Conservation (phyloP, 2,329 filamentous ascomycete genomes). For the Scleromitrula shiraiana region DNA sequence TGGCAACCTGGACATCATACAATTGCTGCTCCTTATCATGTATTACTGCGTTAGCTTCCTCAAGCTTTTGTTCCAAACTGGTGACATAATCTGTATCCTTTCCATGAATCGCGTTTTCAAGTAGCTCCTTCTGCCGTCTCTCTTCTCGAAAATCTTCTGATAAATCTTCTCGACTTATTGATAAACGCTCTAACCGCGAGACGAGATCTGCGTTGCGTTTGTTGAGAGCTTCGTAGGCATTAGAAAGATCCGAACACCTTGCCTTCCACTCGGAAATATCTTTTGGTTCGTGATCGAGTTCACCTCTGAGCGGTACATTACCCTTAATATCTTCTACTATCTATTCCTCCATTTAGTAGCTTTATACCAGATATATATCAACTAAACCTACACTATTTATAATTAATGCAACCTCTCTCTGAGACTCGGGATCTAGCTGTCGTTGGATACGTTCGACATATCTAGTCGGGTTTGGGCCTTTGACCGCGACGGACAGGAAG, state of each 20-base stretch:
- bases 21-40: slow-evolving; percentile 60
- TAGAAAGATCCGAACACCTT: slow-evolving; percentile 33
- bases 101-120: slow-evolving; percentile 36
- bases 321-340: slow-evolving; percentile 6
- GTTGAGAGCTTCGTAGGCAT: slow-evolving; percentile 46
- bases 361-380: neutral
- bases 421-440: slow-evolving; percentile 35
- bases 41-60: slow-evolving; percentile 65
- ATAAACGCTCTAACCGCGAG: slow-evolving; percentile 50
- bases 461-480: slow-evolving; percentile 46
- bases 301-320: slow-evolving; percentile 1
- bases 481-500: slow-evolving; percentile 54
- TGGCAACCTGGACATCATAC: slow-evolving; percentile 40
- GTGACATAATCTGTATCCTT: slow-evolving; percentile 43
- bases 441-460: slow-evolving; percentile 42
- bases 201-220: slow-evolving; percentile 52
- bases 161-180: slow-evolving; percentile 54
- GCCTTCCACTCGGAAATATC: slow-evolving; percentile 37
- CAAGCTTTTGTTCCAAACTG: slow-evolving; percentile 48
- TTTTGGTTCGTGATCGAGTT: too few relatives aligned
- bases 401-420: slow-evolving; percentile 33
- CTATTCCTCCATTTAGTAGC: neutral
- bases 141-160: slow-evolving; percentile 46
- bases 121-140: slow-evolving; percentile 37
- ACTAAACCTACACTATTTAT: slow-evolving; percentile 18